Evolutionary conservation across 495 filamentous ascomycete genomes (phyloP).

Genomic region (Aspergillus olivimuriae): DNA sequence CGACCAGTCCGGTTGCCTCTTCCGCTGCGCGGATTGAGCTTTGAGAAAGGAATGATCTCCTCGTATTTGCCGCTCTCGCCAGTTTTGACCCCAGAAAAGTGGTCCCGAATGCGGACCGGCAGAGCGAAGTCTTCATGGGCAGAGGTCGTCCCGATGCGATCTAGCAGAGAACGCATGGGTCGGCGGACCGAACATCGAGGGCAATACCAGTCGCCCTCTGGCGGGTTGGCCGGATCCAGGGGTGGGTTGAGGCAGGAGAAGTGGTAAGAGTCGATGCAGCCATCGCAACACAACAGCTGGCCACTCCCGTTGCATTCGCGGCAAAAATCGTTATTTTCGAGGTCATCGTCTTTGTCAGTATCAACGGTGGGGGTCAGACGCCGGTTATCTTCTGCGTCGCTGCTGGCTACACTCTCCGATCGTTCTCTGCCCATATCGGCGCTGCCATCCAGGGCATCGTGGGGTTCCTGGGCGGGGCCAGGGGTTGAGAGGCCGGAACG

Average conservation of each 20-base stretch:
- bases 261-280: conserved; percentile 81
- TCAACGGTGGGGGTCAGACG: conserved; percentile 15
- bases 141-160: conserved; percentile 50
- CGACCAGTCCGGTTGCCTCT: conserved; percentile 15
- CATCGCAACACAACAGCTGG: conserved; percentile 87
- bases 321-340: conserved; percentile 84
- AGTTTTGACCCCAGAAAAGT: conserved; percentile 67
- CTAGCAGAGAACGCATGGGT: conserved; percentile 54
- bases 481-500: conserved; percentile 13
- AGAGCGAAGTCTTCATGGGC: conserved; percentile 70
- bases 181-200: conserved; percentile 57
- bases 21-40: conserved; percentile 19
- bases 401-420: conserved; percentile 16
- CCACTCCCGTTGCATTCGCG: conserved; percentile 73
- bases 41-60: conserved; percentile 40
- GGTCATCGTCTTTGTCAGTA: conserved; percentile 16
- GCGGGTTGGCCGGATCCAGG: conserved; percentile 52
- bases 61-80: conserved; percentile 74
- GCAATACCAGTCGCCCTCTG: conserved; percentile 79
- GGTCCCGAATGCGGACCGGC: conserved; percentile 59
- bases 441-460: neutral
- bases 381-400: conserved; percentile 21
- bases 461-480: neutral
- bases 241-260: conserved; percentile 79
- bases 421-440: conserved; percentile 3